Evolutionary conservation across 2,329 filamentous ascomycete species (phyloP).

Genomic region (Bipolaris oryzae): DNA sequence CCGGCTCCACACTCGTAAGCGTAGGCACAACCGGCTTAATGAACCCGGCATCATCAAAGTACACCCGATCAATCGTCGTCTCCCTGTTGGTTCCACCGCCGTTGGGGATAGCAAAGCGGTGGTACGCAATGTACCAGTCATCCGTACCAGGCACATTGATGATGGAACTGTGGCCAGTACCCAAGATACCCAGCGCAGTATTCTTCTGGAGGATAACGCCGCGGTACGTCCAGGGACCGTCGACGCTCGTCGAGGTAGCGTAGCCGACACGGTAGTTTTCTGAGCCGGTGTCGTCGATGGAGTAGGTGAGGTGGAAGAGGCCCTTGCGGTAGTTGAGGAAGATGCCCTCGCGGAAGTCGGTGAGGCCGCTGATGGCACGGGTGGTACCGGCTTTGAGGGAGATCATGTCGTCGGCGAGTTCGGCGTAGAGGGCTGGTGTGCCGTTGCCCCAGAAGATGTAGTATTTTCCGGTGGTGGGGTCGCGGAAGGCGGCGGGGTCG

Average conservation of each 20-base stretch:
- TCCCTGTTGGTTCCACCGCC: constrained; percentile 34
- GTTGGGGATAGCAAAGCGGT: constrained; percentile 34
- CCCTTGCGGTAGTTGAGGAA: constrained; percentile 36
- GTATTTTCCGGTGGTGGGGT: constrained; percentile 33
- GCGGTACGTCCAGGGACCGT: constrained; percentile 36
- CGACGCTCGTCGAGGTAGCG: constrained; percentile 26
- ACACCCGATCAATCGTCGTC: constrained; percentile 33
- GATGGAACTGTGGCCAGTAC: constrained; percentile 33
- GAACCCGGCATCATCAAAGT: constrained; percentile 32
- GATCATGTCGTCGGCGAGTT: constrained; percentile 33
- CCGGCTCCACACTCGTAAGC: constrained; percentile 26
- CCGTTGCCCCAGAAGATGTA: constrained; percentile 40
- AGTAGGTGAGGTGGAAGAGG: constrained; percentile 37
- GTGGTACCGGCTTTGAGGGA: constrained; percentile 25
- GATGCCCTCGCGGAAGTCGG: constrained; percentile 33
- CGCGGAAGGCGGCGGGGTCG: constrained; percentile 32
- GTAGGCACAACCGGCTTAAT: constrained; percentile 35
- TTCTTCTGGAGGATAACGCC: constrained; percentile 36
- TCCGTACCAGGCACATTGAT: constrained; percentile 37
- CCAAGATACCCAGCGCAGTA: constrained; percentile 28
- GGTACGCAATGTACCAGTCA: constrained; percentile 41
- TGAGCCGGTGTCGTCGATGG: constrained; percentile 37
- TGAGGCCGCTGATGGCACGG: constrained; percentile 22
- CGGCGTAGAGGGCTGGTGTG: constrained; percentile 24
- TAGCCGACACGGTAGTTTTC: constrained; percentile 39